Conservation (phyloP, 371 early-diverging fungal genomes). For the Spiromyces aspiralis region DNA sequence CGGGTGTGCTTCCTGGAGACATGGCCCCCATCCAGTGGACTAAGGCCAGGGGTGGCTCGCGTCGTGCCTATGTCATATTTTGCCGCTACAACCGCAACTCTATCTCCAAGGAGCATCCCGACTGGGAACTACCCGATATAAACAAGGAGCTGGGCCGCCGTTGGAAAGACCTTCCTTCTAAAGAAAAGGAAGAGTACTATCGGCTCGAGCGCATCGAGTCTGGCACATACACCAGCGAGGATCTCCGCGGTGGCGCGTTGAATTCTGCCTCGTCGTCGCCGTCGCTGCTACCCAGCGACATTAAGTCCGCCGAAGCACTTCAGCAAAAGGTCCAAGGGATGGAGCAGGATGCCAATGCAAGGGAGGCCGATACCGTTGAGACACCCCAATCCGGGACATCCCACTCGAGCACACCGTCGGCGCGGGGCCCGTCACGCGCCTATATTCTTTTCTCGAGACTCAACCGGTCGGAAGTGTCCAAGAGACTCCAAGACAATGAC, state of each 20-base stretch:
- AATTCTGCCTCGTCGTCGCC: background rate
- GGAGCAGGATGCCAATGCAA: too few relatives aligned
- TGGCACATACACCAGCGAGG: conserved; percentile 4
- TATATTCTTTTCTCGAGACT: conserved; percentile 19
- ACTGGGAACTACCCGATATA: conserved; percentile 21
- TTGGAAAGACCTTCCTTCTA: conserved; percentile 18
- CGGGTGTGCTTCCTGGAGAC: background rate
- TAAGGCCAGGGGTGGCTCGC: conserved; percentile 13
- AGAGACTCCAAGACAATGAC: conserved; percentile 18
- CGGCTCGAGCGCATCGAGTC: conserved; percentile 14
- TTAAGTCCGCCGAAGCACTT: background rate
- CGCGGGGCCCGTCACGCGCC: conserved; percentile 21
- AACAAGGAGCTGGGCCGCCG: conserved; percentile 24
- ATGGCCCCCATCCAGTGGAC: conserved; percentile 3
- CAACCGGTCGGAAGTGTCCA: conserved; percentile 12
- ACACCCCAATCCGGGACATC: too few relatives aligned
- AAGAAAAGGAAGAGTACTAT: conserved; percentile 13
- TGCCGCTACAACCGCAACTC: conserved; percentile 15
- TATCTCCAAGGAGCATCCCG: conserved; percentile 11
- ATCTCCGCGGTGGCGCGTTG: background rate
- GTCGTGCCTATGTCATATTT: conserved; percentile 23
- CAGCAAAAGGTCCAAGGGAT: too few relatives aligned
- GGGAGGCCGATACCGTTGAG: too few relatives aligned
- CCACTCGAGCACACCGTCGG: background rate
- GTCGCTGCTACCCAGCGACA: background rate